Evolutionary conservation across 768 basidiomycete species (phyloP).

Genomic region (Calocybe gangraenosa): DNA sequence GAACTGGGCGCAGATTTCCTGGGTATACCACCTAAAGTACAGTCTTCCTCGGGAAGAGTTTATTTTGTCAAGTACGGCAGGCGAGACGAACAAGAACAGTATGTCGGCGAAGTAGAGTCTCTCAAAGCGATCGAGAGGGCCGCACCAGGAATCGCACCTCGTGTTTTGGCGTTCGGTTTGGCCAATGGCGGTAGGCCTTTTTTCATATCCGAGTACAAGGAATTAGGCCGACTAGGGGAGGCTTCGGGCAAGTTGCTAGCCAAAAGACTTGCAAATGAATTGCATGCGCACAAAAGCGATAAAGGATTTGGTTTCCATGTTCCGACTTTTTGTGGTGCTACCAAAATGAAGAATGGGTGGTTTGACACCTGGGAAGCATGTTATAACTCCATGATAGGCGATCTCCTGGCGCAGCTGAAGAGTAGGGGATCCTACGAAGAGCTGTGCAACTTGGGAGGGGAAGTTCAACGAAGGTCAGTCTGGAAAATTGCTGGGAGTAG

Average conservation of each 20-base stretch:
- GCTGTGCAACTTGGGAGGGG: slow-evolving; percentile 48
- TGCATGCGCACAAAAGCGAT: slow-evolving; percentile 53
- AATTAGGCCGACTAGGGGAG: slow-evolving; percentile 43
- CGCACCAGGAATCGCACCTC: slow-evolving; percentile 66
- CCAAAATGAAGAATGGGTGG: slow-evolving; percentile 71
- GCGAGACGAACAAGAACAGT: slow-evolving; percentile 56
- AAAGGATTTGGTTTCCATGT: slow-evolving; percentile 66
- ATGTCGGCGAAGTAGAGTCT: slow-evolving; percentile 63
- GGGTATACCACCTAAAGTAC: slow-evolving; percentile 40
- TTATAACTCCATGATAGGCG: slow-evolving; percentile 56
- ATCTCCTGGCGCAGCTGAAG: slow-evolving; percentile 45
- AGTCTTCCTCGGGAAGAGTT: slow-evolving; percentile 49
- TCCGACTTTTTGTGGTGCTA: slow-evolving; percentile 75
- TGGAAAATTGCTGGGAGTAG: background rate
- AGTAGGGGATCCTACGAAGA: slow-evolving; percentile 36
- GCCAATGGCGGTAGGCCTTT: slow-evolving; percentile 43
- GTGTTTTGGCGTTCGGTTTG: slow-evolving; percentile 46
- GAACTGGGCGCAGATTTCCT: slow-evolving; percentile 50
- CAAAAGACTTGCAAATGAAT: slow-evolving; percentile 58
- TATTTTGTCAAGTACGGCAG: slow-evolving; percentile 66
- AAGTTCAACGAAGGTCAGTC: slow-evolving; percentile 44
- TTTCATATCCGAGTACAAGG: slow-evolving; percentile 75
- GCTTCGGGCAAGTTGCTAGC: slow-evolving; percentile 49
- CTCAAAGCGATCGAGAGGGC: slow-evolving; percentile 57
- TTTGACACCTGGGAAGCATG: slow-evolving; percentile 68